Base-by-base conservation (phyloP, 192 early-diverging fungal species). In the Endogone sp. region DNA sequence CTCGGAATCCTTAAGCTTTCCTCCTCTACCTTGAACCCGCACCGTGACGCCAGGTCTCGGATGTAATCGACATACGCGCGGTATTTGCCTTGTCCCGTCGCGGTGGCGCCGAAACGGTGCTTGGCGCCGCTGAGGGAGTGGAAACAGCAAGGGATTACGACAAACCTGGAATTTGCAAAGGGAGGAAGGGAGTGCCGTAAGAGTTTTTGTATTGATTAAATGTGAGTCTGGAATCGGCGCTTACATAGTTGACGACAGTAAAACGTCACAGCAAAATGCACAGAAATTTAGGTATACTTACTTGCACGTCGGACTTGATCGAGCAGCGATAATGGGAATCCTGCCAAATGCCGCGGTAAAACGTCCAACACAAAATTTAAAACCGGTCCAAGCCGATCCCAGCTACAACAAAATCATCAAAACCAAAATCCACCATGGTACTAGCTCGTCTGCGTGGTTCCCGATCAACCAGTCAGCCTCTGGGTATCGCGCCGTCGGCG, bases 391-490 rank as follows among this genome's bases (percentile, higher is more conserved):
- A 56, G 55, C 55, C 11, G 10, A 37, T 67, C 29, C 54, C 29
- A 21, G 28, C 24, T 26, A 49, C 54, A 29, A 67, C 32, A 29
- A 66, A 60, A 30, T 44, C 58, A 28, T 16, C 6, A 29, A 8
- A 66, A 28, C 23, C 6, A 29, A 8, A 55, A 28, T 37, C 71
- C 72, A 81, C 89, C 94, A 95, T 23, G 91, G 89, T 13, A 90
- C 90, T 29, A 95, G 79, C 71, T 95, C 94, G 72, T 95, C 94
- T 2, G 94, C 89, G 68, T 95, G 94, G 80, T 95, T 95, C 3
- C 92, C 94, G 64, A 95, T 90, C 23, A 95, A 75, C 92, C 93
- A 95, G 65, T 89, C 84, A 20, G 71, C 78, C 65, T 85, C 77
- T 8, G 79, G 76, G 58, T 82, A 87, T 24, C 56, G 60, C 32